Base-by-base conservation (phyloP, 495 filamentous ascomycete species). In the Aspergillus olivimuriae region DNA sequence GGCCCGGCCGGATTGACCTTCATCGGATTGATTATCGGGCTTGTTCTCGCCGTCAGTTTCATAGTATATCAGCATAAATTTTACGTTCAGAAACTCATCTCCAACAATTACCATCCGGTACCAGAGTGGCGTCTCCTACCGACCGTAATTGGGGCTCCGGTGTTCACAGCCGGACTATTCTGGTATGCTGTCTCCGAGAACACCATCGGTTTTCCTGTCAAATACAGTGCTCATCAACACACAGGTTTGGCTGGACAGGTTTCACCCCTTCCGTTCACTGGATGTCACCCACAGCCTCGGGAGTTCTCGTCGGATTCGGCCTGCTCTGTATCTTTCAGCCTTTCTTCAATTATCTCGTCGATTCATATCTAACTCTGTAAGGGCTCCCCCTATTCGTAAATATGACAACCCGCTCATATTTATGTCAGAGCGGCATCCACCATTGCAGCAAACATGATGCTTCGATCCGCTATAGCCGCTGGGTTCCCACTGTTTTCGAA, bases 381-480 rank as follows among this genome's bases (percentile, higher is more conserved):
- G 72, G 69, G 14, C 1, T 42, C 3, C 4, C 24, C 24, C 5
- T 23, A 6, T 17, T 7, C 12, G n/a, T 10, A 14, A 15, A 3
- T 10, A 22, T 31, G 2, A 15, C 34, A 6, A 15, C 14, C 12
- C 4, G 11, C 8, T 14, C 16, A 17, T 36, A 37, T 4, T 23
- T 30, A 4, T 44, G 41, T 36, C 35, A 75, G 69, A 50, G 86
- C 83, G 10, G 84, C 86, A 34, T 87, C 84, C 1, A 84, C 85
- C 26, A 84, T 90, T 37, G 86, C 86, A 9, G 86, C 80, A 17
- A 90, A 91, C 62, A 89, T 85, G 2, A 85, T 90, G 63, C 66
- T 89, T 6, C 82, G 86, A 9, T 86, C 81, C 4, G 61, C 83
- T 4, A 77, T 75, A 38, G 86, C 81, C 21, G 80, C 82, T 4